phyloP scores from a whole-genome alignment of 2,329 filamentous ascomycete species.

The Exserohilum rostratum region DNA sequence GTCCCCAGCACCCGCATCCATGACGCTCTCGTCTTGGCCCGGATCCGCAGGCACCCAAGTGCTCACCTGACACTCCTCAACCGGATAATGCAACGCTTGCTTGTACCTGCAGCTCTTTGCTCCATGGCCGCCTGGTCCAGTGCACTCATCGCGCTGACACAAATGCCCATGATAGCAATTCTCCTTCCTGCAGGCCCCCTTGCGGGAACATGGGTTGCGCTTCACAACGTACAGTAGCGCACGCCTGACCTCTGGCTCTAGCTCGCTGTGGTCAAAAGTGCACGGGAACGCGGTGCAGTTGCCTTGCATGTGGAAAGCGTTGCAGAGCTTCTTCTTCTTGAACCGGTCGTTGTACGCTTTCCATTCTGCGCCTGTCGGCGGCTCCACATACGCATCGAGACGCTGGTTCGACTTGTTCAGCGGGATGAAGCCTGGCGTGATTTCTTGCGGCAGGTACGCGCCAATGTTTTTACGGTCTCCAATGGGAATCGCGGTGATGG shows the following conservation, averaged over 20 bases:
- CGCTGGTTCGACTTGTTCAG: slow-evolving; percentile 57
- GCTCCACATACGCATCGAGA: slow-evolving; percentile 53
- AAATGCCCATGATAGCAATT: slow-evolving; percentile 57
- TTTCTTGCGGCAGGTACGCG: slow-evolving; percentile 19
- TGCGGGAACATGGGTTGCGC: slow-evolving; percentile 51
- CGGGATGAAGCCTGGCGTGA: slow-evolving; percentile 45
- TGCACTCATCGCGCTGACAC: slow-evolving; percentile 46
- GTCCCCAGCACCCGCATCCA: neutral
- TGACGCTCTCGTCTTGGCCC: neutral
- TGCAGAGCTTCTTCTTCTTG: slow-evolving; percentile 55
- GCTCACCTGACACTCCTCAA: slow-evolving; percentile 21
- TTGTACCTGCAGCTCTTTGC: slow-evolving; percentile 35
- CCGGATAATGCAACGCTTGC: slow-evolving; percentile 27
- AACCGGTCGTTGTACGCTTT: slow-evolving; percentile 47
- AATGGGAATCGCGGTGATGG: neutral
- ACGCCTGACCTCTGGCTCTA: slow-evolving; percentile 49
- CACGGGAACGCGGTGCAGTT: slow-evolving; percentile 47
- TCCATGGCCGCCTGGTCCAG: slow-evolving; percentile 7
- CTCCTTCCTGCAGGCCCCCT: slow-evolving; percentile 50
- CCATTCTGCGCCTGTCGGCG: slow-evolving; percentile 48
- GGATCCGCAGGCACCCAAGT: slow-evolving; percentile 28
- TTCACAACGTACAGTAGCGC: slow-evolving; percentile 55
- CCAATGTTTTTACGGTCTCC: slow-evolving; percentile 22
- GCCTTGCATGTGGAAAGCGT: slow-evolving; percentile 54
- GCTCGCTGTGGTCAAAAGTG: slow-evolving; percentile 54